Percentiles rank a stretch among this genome's conserved stretches.
phyloP scores from a whole-genome alignment of 768 basidiomycete species.

The Favolaschia claudopus region DNA sequence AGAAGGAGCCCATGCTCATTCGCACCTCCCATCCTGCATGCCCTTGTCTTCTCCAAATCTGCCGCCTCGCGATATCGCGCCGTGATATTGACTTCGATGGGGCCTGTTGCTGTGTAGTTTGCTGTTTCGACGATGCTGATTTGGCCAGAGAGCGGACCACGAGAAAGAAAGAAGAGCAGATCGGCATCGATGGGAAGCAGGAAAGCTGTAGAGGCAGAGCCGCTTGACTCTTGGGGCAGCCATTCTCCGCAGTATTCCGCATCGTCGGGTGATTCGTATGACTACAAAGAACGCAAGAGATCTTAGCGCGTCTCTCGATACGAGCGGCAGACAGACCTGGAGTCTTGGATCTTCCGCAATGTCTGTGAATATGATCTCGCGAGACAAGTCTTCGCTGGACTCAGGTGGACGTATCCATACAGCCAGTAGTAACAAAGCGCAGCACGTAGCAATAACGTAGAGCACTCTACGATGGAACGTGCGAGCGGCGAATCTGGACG shows the following conservation, averaged over 20 bases:
- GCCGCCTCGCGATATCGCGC: not conserved
- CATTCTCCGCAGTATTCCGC: constrained; percentile 16
- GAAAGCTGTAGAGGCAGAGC: constrained; percentile 2
- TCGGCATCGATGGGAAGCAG: constrained; percentile 4
- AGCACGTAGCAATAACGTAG: not conserved
- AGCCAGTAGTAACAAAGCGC: not conserved
- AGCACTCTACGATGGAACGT: constrained; percentile 4
- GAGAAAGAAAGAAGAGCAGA: constrained; percentile 15
- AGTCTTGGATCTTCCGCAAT: constrained; percentile 7
- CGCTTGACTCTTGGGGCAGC: not conserved
- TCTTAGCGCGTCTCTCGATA: not conserved
- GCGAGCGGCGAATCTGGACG: not conserved
- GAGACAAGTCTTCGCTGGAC: not conserved
- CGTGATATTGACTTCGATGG: constrained; percentile 5
- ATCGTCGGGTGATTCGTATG: constrained; percentile 7
- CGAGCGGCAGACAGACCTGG: not conserved
- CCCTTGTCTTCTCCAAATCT: constrained; percentile 3
- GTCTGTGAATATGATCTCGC: not conserved
- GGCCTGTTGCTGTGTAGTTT: not conserved
- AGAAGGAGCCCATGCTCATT: constrained; percentile 13
- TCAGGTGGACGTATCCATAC: not conserved
- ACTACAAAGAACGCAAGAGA: constrained; percentile 1
- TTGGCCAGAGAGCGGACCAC: constrained; percentile 8
- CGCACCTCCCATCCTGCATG: constrained; percentile 1
- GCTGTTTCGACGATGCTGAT: constrained; percentile 1